Evolutionary conservation across 495 filamentous ascomycete species (phyloP).

Genomic region (Viridothelium virens): DNA sequence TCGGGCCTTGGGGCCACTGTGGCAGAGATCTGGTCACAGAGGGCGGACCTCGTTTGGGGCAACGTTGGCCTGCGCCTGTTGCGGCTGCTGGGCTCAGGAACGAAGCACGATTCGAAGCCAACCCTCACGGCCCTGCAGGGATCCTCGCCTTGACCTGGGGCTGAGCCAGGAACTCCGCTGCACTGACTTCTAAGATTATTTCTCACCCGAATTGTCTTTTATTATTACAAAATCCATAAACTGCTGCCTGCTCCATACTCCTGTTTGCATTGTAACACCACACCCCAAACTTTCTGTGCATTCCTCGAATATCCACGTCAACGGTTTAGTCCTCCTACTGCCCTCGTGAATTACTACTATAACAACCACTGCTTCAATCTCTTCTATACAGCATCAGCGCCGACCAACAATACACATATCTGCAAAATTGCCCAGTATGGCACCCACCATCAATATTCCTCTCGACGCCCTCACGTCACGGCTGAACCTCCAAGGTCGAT

Average conservation of each 20-base stretch:
- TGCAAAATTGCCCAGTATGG: slow-evolving; percentile 49
- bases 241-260: background rate
- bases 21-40: slow-evolving; percentile 8
- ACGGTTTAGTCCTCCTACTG: background rate
- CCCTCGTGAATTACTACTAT: background rate
- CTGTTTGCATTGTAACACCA: background rate
- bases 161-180: slow-evolving; percentile 1
- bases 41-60: background rate
- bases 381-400: too few relatives aligned
- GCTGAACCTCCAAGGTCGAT: slow-evolving; percentile 68
- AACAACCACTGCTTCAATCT: too few relatives aligned
- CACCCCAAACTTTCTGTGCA: background rate
- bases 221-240: background rate
- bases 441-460: slow-evolving; percentile 73
- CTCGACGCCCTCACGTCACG: slow-evolving; percentile 85
- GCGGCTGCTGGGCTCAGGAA: background rate
- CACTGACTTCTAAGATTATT: background rate
- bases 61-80: background rate
- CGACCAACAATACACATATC: background rate
- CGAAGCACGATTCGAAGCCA: background rate
- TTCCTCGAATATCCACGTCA: background rate
- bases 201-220: background rate
- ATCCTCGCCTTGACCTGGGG: background rate
- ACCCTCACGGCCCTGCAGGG: background rate
- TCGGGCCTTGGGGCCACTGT: background rate